These are phyloP conservation scores for Codiaeum variegatum DNA, from an alignment of 441 rosid genomes.

Conservation along the genomic window DNA sequence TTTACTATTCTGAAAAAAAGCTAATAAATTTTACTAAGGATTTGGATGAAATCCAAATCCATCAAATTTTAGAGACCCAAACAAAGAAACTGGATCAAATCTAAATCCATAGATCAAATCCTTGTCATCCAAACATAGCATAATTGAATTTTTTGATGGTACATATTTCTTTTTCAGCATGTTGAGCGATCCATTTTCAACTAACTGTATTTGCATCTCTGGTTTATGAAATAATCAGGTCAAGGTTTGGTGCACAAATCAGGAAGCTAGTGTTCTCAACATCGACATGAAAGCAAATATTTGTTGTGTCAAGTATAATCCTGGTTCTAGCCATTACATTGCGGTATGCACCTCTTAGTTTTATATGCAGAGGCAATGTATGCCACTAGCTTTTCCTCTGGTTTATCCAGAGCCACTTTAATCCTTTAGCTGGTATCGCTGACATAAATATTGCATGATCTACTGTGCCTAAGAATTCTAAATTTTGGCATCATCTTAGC, in stretches of 20 bases:
- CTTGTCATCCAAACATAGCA: too few species aligned
- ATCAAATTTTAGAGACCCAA: too few species aligned
- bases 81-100: too few species aligned
- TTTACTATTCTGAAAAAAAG: too few species aligned
- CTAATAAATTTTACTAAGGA: too few species aligned
- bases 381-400: constrained; percentile 8
- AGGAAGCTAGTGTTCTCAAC: constrained; percentile 90
- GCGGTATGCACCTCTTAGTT: constrained; percentile 54
- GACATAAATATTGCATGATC: not conserved
- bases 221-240: constrained; percentile 51
- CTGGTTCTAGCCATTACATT: constrained; percentile 88
- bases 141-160: not conserved
- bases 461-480: not conserved
- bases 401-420: constrained; percentile 8
- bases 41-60: too few species aligned
- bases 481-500: not conserved
- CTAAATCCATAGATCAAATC: too few species aligned
- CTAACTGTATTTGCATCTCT: constrained; percentile 15
- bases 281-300: constrained; percentile 99
- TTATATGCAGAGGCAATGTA: not conserved
- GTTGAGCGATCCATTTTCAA: constrained; percentile 4
- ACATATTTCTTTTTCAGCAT: constrained; percentile 4
- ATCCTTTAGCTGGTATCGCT: not conserved
- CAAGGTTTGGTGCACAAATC: constrained; percentile 96
- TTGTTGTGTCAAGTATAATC: constrained; percentile 97